A percentile compares a stretch with the other conserved stretches of the same genome.
Conservation (phyloP, 164 flowering plant species). For the Annona squamosa region DNA sequence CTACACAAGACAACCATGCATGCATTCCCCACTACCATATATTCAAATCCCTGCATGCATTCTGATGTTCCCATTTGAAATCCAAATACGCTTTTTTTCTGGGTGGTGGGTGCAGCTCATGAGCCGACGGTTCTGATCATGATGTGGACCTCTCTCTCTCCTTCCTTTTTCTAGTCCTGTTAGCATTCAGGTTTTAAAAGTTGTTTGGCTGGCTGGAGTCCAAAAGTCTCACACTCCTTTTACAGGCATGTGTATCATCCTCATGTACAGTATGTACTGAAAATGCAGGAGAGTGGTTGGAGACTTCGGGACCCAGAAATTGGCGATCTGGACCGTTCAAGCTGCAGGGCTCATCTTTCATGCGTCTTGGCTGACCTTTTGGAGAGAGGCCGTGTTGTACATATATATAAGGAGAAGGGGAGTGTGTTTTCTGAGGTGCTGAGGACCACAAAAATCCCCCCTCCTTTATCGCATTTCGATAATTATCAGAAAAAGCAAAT, state of each 20-base stretch:
- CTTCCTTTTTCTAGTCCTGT: neutral
- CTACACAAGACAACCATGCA: no score
- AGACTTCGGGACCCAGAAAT: neutral
- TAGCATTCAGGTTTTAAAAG: slow-evolving; percentile 2
- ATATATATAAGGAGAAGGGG: no score
- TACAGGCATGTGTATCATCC: neutral
- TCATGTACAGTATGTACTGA: neutral
- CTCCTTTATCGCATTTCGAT: neutral
- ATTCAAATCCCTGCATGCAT: no score
- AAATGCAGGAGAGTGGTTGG: no score
- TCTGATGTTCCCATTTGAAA: neutral
- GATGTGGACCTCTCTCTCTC: neutral
- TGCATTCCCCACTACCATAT: no score
- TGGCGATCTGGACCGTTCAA: neutral
- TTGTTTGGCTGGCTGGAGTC: slow-evolving; percentile 8
- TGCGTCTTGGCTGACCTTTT: neutral
- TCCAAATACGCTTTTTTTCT: neutral
- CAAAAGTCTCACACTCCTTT: neutral
- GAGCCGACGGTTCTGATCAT: neutral
- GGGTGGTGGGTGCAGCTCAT: no score
- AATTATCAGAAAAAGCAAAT: neutral
- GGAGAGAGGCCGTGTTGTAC: no score
- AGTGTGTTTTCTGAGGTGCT: neutral
- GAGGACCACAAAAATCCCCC: neutral
- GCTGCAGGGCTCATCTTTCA: neutral